Percentiles rank a stretch among this genome's conserved stretches.
These are phyloP conservation scores for Cymbidium sinense DNA, from an alignment of 106 monocot species.

Conservation along the genomic window DNA sequence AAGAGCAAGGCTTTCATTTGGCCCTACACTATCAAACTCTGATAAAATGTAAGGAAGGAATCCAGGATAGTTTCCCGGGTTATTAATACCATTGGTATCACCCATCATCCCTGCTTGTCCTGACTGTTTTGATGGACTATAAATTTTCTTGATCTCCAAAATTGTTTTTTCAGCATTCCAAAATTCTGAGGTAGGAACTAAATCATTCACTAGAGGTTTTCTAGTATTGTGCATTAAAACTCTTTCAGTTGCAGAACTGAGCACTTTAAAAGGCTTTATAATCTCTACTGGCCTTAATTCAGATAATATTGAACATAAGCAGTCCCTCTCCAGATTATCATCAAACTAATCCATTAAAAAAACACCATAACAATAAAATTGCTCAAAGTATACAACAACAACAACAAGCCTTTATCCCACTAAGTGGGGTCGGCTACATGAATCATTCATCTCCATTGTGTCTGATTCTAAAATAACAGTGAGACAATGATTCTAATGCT, in stretches of 20 bases:
- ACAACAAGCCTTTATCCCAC: no score
- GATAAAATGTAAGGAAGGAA: constrained; percentile 52
- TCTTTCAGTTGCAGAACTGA: constrained; percentile 80
- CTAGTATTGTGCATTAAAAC: constrained; percentile 64
- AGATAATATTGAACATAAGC: constrained; percentile 69
- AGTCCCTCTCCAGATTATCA: constrained; percentile 73
- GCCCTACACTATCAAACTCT: constrained; percentile 37
- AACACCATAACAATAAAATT: background rate
- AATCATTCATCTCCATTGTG: no score
- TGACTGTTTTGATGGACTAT: constrained; percentile 12
- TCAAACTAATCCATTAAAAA: constrained; percentile 47
- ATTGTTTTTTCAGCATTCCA: constrained; percentile 89
- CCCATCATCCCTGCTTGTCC: constrained; percentile 10
- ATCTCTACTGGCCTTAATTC: constrained; percentile 95
- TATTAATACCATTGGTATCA: constrained; percentile 8
- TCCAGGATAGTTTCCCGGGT: constrained; percentile 5
- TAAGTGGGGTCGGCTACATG: no score
- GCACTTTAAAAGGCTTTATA: constrained; percentile 67
- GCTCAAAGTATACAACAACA: no score
- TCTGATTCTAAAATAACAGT: background rate
- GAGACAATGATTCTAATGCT: background rate
- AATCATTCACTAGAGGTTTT: constrained; percentile 72
- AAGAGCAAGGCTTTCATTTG: constrained; percentile 59
- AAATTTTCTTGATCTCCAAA: constrained; percentile 47
- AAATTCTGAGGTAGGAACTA: constrained; percentile 69